Evolutionary conservation across 306 rosid species (phyloP), one percentile per base, ranked within the genome.

Genomic region (Cucurbita ficifolia): DNA sequence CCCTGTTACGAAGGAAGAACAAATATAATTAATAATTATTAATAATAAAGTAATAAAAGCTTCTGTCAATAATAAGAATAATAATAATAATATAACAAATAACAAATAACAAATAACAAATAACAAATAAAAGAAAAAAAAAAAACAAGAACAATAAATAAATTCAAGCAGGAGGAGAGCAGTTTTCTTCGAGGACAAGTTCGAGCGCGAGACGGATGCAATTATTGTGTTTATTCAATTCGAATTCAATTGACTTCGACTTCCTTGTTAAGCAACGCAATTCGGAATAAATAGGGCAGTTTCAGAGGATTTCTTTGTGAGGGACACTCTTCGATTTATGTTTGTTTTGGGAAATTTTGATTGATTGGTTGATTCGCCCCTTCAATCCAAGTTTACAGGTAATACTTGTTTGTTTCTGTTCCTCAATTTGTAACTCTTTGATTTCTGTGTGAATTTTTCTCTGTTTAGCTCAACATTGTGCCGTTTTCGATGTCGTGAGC

Each of bases 141-240:
- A 33, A 29, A 2, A 29, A 29, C 33, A 29, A 29, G 33, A 29
- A 29, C 33, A 29, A 60, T 18, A 65, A 65, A 65, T 12, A 63
- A 64, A 21, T 10, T 51, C 1, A 19, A 67, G 55, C 72, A 19
- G 18, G 19, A 45, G 55, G 18, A 3, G 73, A 46, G 8, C 42
- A 46, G 55, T 68, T 68, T 68, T 21, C 73, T 68, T 68, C 40
- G 40, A 21, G 73, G 40, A 46, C 56, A 68, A 50, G 73, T 68
- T 68, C 22, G 6, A 46, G 56, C 55, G 55, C 42, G 19, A 21
- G 42, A 0, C 56, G 21, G 42, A 68, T 43, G 40, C 40, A 33
- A 68, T 68, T 48, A 21, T 46, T 51, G 7, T 0, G 17, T 65
- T 65, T 65, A 46, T 68, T 68, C 8, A 68, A 46, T 46, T 65